These are phyloP conservation scores for Pezicula carpinea DNA, from an alignment of 2,329 filamentous ascomycete species.

Conservation along the genomic window DNA sequence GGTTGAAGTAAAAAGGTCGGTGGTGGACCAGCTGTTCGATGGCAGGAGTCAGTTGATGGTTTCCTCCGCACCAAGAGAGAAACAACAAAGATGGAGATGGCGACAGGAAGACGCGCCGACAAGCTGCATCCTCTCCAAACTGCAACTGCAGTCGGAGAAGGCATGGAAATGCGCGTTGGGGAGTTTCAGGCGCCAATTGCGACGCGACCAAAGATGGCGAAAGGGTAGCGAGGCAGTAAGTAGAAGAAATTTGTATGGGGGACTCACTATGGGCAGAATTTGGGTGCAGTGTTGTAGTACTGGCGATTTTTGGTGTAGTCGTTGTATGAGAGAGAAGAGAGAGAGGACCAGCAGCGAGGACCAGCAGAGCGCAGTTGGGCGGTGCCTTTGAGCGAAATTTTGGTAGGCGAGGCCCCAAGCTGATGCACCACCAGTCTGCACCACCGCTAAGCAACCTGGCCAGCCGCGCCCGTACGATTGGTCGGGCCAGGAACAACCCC, in stretches of 20 bases:
- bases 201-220: no score
- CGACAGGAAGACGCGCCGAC: slow-evolving; percentile 17
- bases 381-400: background rate
- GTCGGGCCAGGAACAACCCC: background rate
- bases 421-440: no score
- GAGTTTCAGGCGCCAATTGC: no score
- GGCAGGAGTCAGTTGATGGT: slow-evolving; percentile 12
- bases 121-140: slow-evolving; percentile 6
- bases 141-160: no score
- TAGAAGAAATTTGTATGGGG: no score
- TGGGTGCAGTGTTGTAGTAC: no score
- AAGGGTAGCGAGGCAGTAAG: no score
- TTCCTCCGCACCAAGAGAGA: slow-evolving; percentile 12
- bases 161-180: no score
- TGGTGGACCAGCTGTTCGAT: slow-evolving; percentile 14
- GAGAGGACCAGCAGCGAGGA: background rate
- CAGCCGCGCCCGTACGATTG: background rate
- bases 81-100: slow-evolving; percentile 13
- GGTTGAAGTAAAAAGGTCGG: slow-evolving; percentile 3
- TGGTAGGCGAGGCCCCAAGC: background rate
- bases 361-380: background rate
- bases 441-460: background rate
- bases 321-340: no score
- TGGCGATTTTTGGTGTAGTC: background rate
- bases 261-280: no score